Evolutionary conservation across 2,329 filamentous ascomycete genomes (phyloP).

Genomic region (Coniochaeta sp.): DNA sequence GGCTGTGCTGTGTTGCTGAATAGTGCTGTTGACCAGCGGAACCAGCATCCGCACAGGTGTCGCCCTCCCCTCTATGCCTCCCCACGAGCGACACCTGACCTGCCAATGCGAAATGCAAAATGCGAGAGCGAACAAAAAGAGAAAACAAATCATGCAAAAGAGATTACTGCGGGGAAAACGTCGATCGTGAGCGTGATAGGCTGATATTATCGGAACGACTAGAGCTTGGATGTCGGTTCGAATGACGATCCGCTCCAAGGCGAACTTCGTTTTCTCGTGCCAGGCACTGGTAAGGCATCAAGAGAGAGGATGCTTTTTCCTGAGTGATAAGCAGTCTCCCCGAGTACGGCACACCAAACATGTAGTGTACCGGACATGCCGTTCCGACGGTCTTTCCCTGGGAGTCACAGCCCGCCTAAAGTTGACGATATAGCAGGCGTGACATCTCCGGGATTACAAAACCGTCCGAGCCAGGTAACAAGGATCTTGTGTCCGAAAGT

Average conservation of each 20-base stretch:
- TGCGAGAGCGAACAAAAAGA: slow-evolving; percentile 13
- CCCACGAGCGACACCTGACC: slow-evolving; percentile 28
- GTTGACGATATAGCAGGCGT: background rate
- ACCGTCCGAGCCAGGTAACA: slow-evolving; percentile 15
- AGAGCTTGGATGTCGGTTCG: slow-evolving; percentile 10
- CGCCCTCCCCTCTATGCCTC: slow-evolving; percentile 26
- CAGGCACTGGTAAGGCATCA: background rate
- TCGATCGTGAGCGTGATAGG: background rate
- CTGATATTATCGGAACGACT: slow-evolving; percentile 21
- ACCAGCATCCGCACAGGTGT: slow-evolving; percentile 5
- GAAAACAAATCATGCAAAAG: background rate
- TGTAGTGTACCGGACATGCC: slow-evolving; percentile 29
- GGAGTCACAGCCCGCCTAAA: background rate
- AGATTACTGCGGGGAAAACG: background rate
- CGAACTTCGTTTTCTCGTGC: background rate
- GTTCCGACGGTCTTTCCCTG: slow-evolving; percentile 22
- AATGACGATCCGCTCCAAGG: slow-evolving; percentile 2
- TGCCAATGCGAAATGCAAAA: slow-evolving; percentile 8
- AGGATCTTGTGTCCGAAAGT: slow-evolving; percentile 1
- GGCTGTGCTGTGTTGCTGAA: background rate
- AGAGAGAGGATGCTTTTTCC: background rate
- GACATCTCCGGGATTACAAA: background rate
- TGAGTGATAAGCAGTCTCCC: background rate
- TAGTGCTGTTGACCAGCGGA: background rate
- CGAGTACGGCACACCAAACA: slow-evolving; percentile 18